Evolutionary conservation across 106 monocot species (phyloP), one percentile per base, ranked within the genome.

Genomic region (Phalaenopsis equestris): DNA sequence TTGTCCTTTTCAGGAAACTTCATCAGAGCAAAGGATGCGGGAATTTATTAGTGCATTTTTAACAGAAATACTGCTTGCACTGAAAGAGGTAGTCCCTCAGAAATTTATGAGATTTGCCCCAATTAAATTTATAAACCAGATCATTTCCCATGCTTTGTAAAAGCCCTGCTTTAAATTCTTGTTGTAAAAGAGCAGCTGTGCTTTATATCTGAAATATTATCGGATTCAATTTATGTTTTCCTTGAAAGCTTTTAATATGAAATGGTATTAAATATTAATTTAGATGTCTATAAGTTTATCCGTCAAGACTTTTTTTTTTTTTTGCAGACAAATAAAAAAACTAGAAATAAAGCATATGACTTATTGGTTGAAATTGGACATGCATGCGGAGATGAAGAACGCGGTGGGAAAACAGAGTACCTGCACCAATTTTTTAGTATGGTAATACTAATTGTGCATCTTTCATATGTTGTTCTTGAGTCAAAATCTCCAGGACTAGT

Each of bases 281-380:
- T 30, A 48, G 48, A 48, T 14, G 38, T 41, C 72, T 30, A 38
- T 4, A 21, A 46, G 2, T 14, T 21, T 65, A 42, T 65, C 11
- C 56, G 17, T 47, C 43, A 9, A 68, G 2, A 56, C 8, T 24
- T 82, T 79, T 23, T 21, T 80, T 41, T 43, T 42, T 80, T 9
- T 80, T 80, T 52, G 67, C 85, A 96, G 96, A 81, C 83, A 36
- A 98, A 98, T 81, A 92, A 86, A 74, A 97, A 92, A 86, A 94
- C 94, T 41, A 90, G 97, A 87, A 94, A 94, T 80, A 92, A 84
- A 79, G 97, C 97, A 74, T 98, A 92, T 86, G 90, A 92, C 39
- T 80, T 98, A 81, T 89, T 98, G 82, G 94, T 98, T 61, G 82
- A 94, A 86, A 89, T 98, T 77, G 97, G 92, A 43, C 94, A 87